Evolutionary conservation across 306 rosid species (phyloP).

Genomic region (Rubus idaeus): DNA sequence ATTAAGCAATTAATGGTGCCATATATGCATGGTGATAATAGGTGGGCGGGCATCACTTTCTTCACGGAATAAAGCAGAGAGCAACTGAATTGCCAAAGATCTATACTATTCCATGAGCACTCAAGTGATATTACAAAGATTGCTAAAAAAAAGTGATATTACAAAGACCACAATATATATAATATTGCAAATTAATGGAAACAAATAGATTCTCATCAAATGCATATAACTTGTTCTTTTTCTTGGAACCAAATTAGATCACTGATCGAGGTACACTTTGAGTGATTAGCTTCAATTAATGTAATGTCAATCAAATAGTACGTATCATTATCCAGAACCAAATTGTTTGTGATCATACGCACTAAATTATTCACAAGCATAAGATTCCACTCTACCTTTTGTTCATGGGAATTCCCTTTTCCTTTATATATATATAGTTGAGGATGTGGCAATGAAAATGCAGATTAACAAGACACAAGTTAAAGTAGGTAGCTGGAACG

Average conservation of each 20-base stretch:
- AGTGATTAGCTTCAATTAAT: neutral
- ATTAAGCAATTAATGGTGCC: neutral
- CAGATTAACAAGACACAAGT: neutral
- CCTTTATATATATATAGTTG: neutral
- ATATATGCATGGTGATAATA: neutral
- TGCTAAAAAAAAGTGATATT: neutral
- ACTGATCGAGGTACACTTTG: neutral
- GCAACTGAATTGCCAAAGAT: neutral
- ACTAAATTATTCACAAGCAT: conserved; percentile 6
- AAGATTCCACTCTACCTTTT: conserved; percentile 6
- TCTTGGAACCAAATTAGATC: neutral
- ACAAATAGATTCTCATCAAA: neutral
- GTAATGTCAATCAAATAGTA: neutral
- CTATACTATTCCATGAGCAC: neutral
- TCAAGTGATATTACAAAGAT: neutral
- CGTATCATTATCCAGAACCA: neutral
- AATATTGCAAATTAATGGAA: neutral
- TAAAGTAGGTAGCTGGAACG: neutral
- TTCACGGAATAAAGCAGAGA: neutral
- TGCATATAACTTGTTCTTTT: neutral
- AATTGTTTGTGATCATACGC: neutral
- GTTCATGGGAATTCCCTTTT: conserved; percentile 10
- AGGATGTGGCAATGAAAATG: neutral
- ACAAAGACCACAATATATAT: neutral
- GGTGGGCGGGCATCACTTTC: neutral